Percentiles rank a stretch among this genome's conserved stretches.
Conservation (phyloP, 106 monocot genomes). For the Dendrobium huoshanense region DNA sequence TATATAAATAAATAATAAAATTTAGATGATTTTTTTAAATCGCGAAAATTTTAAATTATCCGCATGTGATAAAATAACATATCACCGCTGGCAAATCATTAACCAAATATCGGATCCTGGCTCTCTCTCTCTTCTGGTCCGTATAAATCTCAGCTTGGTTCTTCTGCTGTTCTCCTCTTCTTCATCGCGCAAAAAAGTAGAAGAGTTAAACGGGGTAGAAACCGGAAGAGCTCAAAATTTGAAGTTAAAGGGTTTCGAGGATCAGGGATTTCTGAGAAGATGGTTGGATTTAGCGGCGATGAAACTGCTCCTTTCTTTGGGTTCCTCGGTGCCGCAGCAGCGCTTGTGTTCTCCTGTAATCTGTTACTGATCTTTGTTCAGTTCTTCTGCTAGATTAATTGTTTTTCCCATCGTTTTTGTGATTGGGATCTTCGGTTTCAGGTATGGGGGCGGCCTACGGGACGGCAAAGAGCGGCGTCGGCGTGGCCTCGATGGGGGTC, state of each 20-base stretch:
- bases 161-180: background rate
- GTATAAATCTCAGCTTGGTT: background rate
- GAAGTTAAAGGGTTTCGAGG: background rate
- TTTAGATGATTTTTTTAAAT: no score
- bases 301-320: slow-evolving; percentile 77
- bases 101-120: background rate
- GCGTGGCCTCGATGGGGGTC: slow-evolving; percentile 63
- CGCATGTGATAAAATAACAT: no score
- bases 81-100: background rate
- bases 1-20: no score
- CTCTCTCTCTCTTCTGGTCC: background rate
- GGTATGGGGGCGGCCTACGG: slow-evolving; percentile 37
- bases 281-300: slow-evolving; percentile 48
- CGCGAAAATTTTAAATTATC: no score
- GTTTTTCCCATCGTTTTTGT: background rate
- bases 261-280: background rate
- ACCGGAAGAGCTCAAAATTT: background rate
- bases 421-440: background rate
- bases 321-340: slow-evolving; percentile 65
- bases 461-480: slow-evolving; percentile 45
- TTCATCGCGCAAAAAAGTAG: background rate
- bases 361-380: background rate
- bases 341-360: slow-evolving; percentile 71
- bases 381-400: background rate
- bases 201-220: background rate